Evolutionary conservation across 148 eudicot species (phyloP), one percentile per base, ranked within the genome.

Genomic region (Vaccinium darrowii): DNA sequence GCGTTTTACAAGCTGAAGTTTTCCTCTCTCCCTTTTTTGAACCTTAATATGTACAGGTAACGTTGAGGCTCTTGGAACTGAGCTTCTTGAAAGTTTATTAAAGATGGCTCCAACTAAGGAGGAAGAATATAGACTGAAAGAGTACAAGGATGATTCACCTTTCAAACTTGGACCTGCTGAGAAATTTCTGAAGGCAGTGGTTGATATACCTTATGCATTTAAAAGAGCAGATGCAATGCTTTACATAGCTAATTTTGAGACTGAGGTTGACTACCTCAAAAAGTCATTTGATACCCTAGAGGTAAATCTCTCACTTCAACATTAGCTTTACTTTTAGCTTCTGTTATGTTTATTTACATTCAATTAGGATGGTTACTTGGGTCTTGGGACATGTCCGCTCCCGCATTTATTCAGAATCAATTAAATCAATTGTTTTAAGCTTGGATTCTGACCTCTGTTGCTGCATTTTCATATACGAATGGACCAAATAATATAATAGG

Each of bases 61-160:
- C 90, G 91, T 89, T 8, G 98, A 95, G 78, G 88, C 91, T 54
- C 98, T 97, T 53, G 95, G 98, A 65, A 87, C 98, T 77, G 99
- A 97, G 83, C 94, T 95, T 81, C 94, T 97, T 82, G 99, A 97
- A 88, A 91, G 95, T 90, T 90, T 97, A 82, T 85, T 91, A 81
- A 97, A 95, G 87, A 95, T 95, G 99, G 98, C 98, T 69, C 99
- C 99, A 10, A 90, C 95, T 3, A 95, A 95, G 86, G 98, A 97
- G 87, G 99, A 95, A 89, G 98, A 95, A 84, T 86, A 96, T 80
- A 97, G 92, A 81, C 90, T 97, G 25, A 95, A 92, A 88, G 98
- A 94, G 62, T 92, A 94, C 86, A 89, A 93, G 87, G 98, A 93
- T 85, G 96, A 92, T 90, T 95, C 96, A 13, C 98, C 98, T 10